Percentiles rank a stretch among this genome's conserved stretches.
Evolutionary conservation across 305 asterid genomes (phyloP).

Genomic region (Fraxinus baroniana): DNA sequence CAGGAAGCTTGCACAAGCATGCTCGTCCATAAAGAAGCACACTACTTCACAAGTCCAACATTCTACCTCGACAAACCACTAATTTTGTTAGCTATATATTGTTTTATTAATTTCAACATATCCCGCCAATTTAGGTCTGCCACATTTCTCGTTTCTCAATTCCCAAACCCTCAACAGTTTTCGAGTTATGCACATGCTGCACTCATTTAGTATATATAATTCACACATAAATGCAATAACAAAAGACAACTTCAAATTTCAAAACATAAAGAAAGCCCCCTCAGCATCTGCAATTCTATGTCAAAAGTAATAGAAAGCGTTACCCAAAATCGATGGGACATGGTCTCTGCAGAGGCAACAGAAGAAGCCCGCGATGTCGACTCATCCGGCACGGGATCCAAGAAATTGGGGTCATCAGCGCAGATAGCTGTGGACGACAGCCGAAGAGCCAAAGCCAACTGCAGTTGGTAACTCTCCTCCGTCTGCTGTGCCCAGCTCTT

Average conservation of each 20-base stretch:
- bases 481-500: slow-evolving; percentile 99
- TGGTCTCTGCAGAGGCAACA: slow-evolving; percentile 48
- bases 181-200: background rate
- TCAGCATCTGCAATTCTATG: background rate
- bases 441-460: slow-evolving; percentile 88
- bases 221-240: background rate
- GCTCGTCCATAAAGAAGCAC: slow-evolving; percentile 9
- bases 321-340: slow-evolving; percentile 99
- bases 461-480: slow-evolving; percentile 96
- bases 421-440: slow-evolving; percentile 79
- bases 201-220: background rate
- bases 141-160: background rate
- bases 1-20: background rate
- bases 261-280: background rate
- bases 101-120: background rate
- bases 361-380: slow-evolving; percentile 42
- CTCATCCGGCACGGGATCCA: slow-evolving; percentile 74
- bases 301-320: background rate
- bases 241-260: background rate
- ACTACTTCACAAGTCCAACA: background rate
- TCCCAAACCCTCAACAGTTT: background rate
- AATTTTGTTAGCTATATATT: background rate
- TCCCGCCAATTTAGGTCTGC: slow-evolving; percentile 4
- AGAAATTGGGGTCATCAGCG: slow-evolving; percentile 84
- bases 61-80: background rate